These are phyloP conservation scores for Beta vulgaris DNA, from an alignment of 148 eudicot genomes.

Conservation along the genomic window DNA sequence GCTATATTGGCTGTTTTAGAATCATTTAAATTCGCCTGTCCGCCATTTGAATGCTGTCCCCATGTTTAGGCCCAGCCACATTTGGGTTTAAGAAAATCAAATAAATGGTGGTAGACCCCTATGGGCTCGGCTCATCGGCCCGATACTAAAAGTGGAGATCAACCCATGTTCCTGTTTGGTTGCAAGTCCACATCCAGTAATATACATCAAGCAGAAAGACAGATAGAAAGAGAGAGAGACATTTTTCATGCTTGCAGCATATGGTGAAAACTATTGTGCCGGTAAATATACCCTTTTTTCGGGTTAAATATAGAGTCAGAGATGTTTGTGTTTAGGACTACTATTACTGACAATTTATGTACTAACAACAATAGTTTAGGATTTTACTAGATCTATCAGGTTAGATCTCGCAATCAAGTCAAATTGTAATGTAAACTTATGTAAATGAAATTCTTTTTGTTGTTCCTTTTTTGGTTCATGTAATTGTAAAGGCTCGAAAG, in stretches of 20 bases:
- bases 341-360: constrained; percentile 17
- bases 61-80: constrained; percentile 17
- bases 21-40: constrained; percentile 26
- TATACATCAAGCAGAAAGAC: not conserved
- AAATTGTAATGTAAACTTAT: constrained; percentile 5
- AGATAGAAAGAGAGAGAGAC: not conserved
- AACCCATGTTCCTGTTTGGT: constrained; percentile 36
- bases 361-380: constrained; percentile 18
- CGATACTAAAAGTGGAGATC: constrained; percentile 14
- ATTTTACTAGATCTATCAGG: constrained; percentile 14
- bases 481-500: not conserved
- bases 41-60: constrained; percentile 24
- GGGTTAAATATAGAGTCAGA: constrained; percentile 9
- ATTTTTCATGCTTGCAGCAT: constrained; percentile 15
- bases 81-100: not conserved
- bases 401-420: constrained; percentile 1
- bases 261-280: not conserved
- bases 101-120: constrained; percentile 3
- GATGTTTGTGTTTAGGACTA: constrained; percentile 13
- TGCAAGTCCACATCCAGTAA: constrained; percentile 30
- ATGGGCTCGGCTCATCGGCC: constrained; percentile 14
- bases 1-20: constrained; percentile 22
- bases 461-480: not conserved
- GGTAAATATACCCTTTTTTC: constrained; percentile 12
- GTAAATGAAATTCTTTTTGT: constrained; percentile 7